Evolutionary conservation across 495 filamentous ascomycete genomes (phyloP).

Genomic region (Amniculicola lignicola): DNA sequence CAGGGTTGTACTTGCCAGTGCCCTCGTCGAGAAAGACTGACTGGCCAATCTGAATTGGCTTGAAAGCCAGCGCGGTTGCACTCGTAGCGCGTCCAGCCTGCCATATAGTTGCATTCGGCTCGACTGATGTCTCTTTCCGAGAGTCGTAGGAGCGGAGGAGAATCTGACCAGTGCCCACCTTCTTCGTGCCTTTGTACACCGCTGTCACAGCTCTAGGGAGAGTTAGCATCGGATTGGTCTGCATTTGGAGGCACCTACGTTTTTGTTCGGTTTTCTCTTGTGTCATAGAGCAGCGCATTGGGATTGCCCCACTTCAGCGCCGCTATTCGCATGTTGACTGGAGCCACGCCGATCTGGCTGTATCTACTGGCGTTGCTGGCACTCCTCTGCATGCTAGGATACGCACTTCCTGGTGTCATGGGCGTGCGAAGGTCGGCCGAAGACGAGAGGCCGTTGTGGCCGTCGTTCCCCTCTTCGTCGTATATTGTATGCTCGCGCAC

Average conservation of each 20-base stretch:
- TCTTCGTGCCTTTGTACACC: slow-evolving; percentile 76
- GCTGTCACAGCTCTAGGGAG: slow-evolving; percentile 75
- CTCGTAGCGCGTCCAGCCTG: slow-evolving; percentile 92
- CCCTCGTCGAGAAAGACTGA: slow-evolving; percentile 94
- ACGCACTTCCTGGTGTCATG: slow-evolving; percentile 28
- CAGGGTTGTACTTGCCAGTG: slow-evolving; percentile 84
- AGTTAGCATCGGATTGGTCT: slow-evolving; percentile 34
- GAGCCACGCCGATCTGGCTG: slow-evolving; percentile 45
- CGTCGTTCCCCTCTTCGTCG: slow-evolving; percentile 72
- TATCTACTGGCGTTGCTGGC: slow-evolving; percentile 61
- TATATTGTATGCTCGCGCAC: slow-evolving; percentile 82
- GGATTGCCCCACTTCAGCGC: slow-evolving; percentile 57
- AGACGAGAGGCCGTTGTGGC: slow-evolving; percentile 15
- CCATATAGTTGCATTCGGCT: slow-evolving; percentile 92
- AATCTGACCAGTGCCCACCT: slow-evolving; percentile 58
- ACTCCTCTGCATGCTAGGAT: slow-evolving; percentile 28
- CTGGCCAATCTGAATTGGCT: slow-evolving; percentile 90
- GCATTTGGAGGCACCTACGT: slow-evolving; percentile 61
- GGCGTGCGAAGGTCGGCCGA: slow-evolving; percentile 18
- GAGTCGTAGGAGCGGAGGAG: slow-evolving; percentile 93
- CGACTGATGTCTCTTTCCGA: slow-evolving; percentile 79
- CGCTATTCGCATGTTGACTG: slow-evolving; percentile 30
- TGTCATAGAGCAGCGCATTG: slow-evolving; percentile 73
- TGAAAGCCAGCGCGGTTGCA: slow-evolving; percentile 89
- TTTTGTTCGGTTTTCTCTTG: slow-evolving; percentile 80